These are phyloP conservation scores for Hypoxylon sp. DNA, from an alignment of 2,329 filamentous ascomycete species.

Conservation along the genomic window DNA sequence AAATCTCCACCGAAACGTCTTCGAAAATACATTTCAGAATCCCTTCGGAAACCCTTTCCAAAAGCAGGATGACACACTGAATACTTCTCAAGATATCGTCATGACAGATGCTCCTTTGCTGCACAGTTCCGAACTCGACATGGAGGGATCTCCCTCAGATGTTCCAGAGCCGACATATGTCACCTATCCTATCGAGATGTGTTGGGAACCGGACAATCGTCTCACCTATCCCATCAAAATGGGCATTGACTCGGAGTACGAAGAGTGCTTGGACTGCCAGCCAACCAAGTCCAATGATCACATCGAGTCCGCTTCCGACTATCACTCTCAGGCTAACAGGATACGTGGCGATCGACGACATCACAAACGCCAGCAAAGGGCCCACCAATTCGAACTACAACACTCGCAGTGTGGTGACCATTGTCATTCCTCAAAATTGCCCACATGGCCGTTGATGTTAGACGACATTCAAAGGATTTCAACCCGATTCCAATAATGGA, in stretches of 20 bases:
- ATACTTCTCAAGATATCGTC: not conserved
- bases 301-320: too few species aligned
- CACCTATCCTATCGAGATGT: not conserved
- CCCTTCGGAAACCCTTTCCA: not conserved
- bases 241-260: not conserved
- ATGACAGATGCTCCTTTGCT: not conserved
- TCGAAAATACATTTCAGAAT: not conserved
- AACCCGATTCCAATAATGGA: not conserved
- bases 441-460: not conserved
- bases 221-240: not conserved
- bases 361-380: not conserved
- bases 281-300: not conserved
- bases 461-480: not conserved
- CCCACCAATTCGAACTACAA: not conserved
- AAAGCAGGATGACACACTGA: not conserved
- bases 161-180: not conserved
- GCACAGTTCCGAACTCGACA: not conserved
- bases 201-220: not conserved
- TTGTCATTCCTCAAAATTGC: not conserved
- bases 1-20: not conserved
- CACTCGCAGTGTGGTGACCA: not conserved
- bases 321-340: not conserved
- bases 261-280: not conserved
- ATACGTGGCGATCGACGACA: not conserved
- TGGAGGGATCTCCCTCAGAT: not conserved